Evolutionary conservation across 345 rosid genomes (phyloP), one percentile per base, ranked within the genome.

Genomic region (Laguncularia racemosa): DNA sequence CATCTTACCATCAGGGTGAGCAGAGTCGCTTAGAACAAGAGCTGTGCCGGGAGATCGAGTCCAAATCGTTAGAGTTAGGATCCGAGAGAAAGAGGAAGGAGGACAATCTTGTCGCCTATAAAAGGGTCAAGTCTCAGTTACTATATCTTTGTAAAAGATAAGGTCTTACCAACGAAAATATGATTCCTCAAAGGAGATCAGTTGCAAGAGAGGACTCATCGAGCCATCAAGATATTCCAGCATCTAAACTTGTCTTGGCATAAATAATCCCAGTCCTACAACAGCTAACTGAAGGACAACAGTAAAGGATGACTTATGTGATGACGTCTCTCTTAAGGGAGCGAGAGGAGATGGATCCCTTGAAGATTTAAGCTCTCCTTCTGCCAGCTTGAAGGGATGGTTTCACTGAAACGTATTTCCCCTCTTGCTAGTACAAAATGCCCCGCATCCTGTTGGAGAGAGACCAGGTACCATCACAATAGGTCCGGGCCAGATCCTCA

Each of bases 1-100:
- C 96, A 62, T 95, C 97, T 51, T 90, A 95, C 67, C 97, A 95
- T 73, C 97, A 95, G 49, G 99, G 99, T 3, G 99, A 95, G 76
- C 83, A 76, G 74, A 90, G 95, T 84, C 95, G n/a, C n/a, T 60
- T 55, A 20, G 45, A 65, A 44, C 77, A 76, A 45, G 53, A 75
- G 53, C n/a, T n/a, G n/a, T n/a, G n/a, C n/a, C n/a, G n/a, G n/a
- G n/a, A n/a, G n/a, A n/a, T n/a, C n/a, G n/a, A n/a, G n/a, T n/a
- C n/a, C n/a, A n/a, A 56, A 46, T 57, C 19, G 84, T 73, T 77
- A 76, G 52, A 78, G n/a, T n/a, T n/a, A n/a, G n/a, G n/a, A n/a
- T n/a, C n/a, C n/a, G n/a, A n/a, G n/a, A n/a, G n/a, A n/a, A 76
- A 69, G 68, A 89, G 72, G 65, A 67, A 11, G 52, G 71, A 58